Base-by-base conservation (phyloP, 192 early-diverging fungal species). In the Gryganskiella cystojenkinii region DNA sequence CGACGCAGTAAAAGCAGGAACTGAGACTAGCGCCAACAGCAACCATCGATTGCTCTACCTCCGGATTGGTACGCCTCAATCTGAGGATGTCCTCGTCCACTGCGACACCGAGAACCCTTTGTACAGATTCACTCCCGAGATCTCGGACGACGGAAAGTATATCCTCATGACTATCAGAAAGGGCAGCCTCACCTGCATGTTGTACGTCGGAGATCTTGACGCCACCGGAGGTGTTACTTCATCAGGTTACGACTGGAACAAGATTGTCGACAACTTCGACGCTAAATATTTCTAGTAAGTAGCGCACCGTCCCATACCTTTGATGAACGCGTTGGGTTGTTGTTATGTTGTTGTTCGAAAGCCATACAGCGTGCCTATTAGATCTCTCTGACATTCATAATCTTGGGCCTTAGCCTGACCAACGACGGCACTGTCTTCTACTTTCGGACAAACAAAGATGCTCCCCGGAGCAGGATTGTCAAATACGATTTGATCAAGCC, bases 141-240 rank as follows among this genome's bases (percentile, higher is more conserved):
- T 86, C 22, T 83, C 87, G 1, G 82, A 86, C 37, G 90, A 91
- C 56, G 89, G 88, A 10, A 82, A 82, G 54, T 93, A 87, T 64
- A 46, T 93, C 61, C 30, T 92, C 62, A 37, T 93, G 17, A 61
- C 19, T 30, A 62, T 87, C 46, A 25, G 13, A 28, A 80, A 80
- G 34, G 79, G 81, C 64, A 84, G 87, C 37, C 67, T 61, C 44
- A 62, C 68, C 50, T 81, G 80, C 61, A 75, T 80, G 80, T 50
- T 91, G 33, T 85, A 60, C 57, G 42, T 86, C 3, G 53, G 54
- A 6, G 63, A 85, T 44, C 70, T 88, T 43, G 65, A 78, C 31
- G 70, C 61, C 17, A 47, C 69, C 15, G 69, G 44, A 10, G 37
- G 47, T 35, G 49, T 60, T 19, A 58, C 80, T 30, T 43, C 56